Base-by-base conservation (phyloP, 1,284 basidiomycete genomes). In the Phellinidium pouzarii region DNA sequence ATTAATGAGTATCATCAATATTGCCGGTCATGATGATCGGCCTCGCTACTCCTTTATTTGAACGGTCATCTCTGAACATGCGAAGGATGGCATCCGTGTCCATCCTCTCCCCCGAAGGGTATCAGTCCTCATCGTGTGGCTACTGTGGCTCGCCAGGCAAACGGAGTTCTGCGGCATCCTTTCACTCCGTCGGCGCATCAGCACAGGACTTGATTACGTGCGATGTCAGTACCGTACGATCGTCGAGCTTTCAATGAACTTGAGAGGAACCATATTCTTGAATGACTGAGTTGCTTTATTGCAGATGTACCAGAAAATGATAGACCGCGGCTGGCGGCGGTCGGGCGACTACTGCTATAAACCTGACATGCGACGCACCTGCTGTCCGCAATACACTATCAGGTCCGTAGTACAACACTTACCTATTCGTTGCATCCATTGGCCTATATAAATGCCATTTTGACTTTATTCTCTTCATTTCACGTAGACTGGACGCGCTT, bases 331-430 rank as follows among this genome's bases (percentile, higher is more conserved):
- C 37, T 97, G 93, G 94, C 77, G 93, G 59, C 76, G 93, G 55
- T 91, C 87, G 45, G 91, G 91, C 62, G 75, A 72, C 22, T 91
- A 83, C 66, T 82, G 87, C 62, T 91, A 88, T 66, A 91, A 91
- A 60, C 92, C 93, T 2, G 82, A 94, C 65, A 75, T 94, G 69
- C 77, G 72, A 58, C 68, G 71, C 6, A 88, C 91, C 3, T 97
- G 94, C 65, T 97, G 94, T 65, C 91, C 93, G 0, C 90, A 92
- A 59, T 95, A 94, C 64, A 91, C 93, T 0, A 96, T 96, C 66
- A 87, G 80, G 80, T 88, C 59, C 48, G 70, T 64, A 34, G 7
- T 14, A 34, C 7, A 8, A 14, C 31, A 34, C 6, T 11, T 34
- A 34, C n/a, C n/a, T 34, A 34, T 14, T 34, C 9, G 9, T 34